phyloP scores from a whole-genome alignment of 1,284 basidiomycete genomes.

The Apiotrichum montevideense region DNA sequence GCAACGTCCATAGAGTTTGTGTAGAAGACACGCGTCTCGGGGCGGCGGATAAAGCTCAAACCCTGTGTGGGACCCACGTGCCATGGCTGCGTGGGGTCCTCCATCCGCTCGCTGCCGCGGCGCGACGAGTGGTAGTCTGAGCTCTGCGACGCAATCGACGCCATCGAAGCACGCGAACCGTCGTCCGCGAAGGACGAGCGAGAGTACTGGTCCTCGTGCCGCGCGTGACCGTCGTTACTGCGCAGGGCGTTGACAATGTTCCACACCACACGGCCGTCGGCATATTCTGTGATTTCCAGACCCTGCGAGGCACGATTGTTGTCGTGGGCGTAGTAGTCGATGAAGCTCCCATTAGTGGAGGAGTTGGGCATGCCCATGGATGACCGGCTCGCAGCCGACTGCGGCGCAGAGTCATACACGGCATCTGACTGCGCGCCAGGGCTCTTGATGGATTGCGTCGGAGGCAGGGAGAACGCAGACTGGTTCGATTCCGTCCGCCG shows the following conservation, averaged over 20 bases:
- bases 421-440: not conserved
- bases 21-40: slow-evolving; percentile 36
- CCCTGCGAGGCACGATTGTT: slow-evolving; percentile 23
- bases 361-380: slow-evolving; percentile 2
- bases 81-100: slow-evolving; percentile 9
- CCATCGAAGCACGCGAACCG: slow-evolving; percentile 1
- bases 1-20: slow-evolving; percentile 38
- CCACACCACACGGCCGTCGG: slow-evolving; percentile 42
- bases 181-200: not conserved
- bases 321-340: slow-evolving; percentile 11
- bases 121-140: not conserved
- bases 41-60: slow-evolving; percentile 17
- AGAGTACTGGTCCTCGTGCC: not conserved
- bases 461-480: not conserved
- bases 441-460: slow-evolving; percentile 6
- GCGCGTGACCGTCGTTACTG: slow-evolving; percentile 4
- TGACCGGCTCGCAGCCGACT: not conserved
- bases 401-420: not conserved
- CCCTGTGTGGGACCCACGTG: slow-evolving; percentile 12
- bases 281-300: slow-evolving; percentile 41
- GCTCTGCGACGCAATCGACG: not conserved
- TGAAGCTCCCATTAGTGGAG: slow-evolving; percentile 9
- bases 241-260: slow-evolving; percentile 39
- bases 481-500: slow-evolving; percentile 7
- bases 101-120: slow-evolving; percentile 1